Percentiles rank a stretch among this genome's conserved stretches.
phyloP scores from a whole-genome alignment of 345 rosid species.

The Cochlearia excelsa region DNA sequence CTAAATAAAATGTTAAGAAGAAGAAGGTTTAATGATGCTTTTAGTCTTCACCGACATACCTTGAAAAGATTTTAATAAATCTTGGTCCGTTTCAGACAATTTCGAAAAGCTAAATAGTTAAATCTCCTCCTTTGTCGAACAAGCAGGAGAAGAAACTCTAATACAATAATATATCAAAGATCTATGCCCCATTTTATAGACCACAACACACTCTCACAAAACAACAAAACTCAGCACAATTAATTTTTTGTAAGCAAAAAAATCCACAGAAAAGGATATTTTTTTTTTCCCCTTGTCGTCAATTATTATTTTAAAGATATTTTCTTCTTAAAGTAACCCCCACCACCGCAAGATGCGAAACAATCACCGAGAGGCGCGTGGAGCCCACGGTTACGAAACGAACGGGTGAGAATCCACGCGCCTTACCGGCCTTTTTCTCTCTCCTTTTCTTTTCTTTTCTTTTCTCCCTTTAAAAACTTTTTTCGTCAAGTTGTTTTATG shows the following conservation, averaged over 20 bases:
- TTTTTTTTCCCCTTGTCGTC: background rate
- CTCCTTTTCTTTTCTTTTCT: too few relatives aligned
- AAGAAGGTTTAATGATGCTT: too few relatives aligned
- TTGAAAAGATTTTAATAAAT: too few relatives aligned
- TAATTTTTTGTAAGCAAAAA: background rate
- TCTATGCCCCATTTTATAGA: slow-evolving; percentile 28
- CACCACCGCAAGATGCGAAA: slow-evolving; percentile 4
- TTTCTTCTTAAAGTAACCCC: slow-evolving; percentile 2
- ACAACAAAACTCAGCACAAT: slow-evolving; percentile 14
- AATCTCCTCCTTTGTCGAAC: background rate
- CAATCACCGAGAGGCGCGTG: slow-evolving; percentile 36
- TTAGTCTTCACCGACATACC: too few relatives aligned
- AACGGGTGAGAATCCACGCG: slow-evolving; percentile 38
- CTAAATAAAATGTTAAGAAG: too few relatives aligned
- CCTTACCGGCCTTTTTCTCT: slow-evolving; percentile 5
- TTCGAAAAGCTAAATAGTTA: too few relatives aligned
- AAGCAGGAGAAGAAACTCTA: slow-evolving; percentile 24
- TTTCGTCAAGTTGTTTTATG: slow-evolving; percentile 17
- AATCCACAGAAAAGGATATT: slow-evolving; percentile 3
- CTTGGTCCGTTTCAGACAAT: too few relatives aligned
- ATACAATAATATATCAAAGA: slow-evolving; percentile 18
- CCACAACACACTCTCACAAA: background rate
- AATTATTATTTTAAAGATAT: slow-evolving; percentile 22
- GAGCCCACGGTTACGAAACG: slow-evolving; percentile 26
- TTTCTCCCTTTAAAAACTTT: background rate